These are phyloP conservation scores for Diaporthe destruens DNA, from an alignment of 2,329 filamentous ascomycete species.

Conservation along the genomic window DNA sequence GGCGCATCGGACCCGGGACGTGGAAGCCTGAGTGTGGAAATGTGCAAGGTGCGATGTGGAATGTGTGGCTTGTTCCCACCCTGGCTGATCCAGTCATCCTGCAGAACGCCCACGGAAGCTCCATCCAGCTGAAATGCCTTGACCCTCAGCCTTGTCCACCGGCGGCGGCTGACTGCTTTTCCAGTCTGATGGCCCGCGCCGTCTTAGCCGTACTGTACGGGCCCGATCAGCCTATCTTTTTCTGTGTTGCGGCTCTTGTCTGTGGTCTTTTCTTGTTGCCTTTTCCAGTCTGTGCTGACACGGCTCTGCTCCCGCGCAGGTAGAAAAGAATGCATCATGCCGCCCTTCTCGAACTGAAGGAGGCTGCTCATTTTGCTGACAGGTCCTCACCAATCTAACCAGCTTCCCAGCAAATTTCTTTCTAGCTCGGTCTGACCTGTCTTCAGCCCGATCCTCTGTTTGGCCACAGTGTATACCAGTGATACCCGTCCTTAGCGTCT, in stretches of 20 bases:
- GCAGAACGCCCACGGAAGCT: neutral
- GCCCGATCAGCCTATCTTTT: neutral
- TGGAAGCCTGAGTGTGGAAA: too few relatives aligned
- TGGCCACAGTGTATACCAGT: neutral
- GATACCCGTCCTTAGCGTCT: neutral
- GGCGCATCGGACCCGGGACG: slow-evolving; percentile 18
- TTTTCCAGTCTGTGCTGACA: slow-evolving; percentile 22
- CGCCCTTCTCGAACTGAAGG: neutral
- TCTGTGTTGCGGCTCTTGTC: slow-evolving; percentile 8
- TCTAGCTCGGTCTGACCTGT: neutral
- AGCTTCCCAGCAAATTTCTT: neutral
- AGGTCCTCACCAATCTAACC: neutral
- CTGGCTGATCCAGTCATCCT: neutral
- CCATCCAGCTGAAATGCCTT: slow-evolving; percentile 21
- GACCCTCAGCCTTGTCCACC: slow-evolving; percentile 34
- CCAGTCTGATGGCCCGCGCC: slow-evolving; percentile 5
- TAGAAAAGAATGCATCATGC: slow-evolving; percentile 30
- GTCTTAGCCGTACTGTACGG: slow-evolving; percentile 21
- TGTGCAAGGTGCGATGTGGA: too few relatives aligned
- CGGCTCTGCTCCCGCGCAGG: neutral
- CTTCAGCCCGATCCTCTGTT: neutral
- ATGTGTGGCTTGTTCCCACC: slow-evolving; percentile 11
- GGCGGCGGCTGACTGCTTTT: neutral
- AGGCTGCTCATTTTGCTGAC: neutral
- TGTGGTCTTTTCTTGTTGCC: neutral